These are phyloP conservation scores for Pilaira anomala DNA, from an alignment of 192 early-diverging fungal genomes.

Conservation along the genomic window DNA sequence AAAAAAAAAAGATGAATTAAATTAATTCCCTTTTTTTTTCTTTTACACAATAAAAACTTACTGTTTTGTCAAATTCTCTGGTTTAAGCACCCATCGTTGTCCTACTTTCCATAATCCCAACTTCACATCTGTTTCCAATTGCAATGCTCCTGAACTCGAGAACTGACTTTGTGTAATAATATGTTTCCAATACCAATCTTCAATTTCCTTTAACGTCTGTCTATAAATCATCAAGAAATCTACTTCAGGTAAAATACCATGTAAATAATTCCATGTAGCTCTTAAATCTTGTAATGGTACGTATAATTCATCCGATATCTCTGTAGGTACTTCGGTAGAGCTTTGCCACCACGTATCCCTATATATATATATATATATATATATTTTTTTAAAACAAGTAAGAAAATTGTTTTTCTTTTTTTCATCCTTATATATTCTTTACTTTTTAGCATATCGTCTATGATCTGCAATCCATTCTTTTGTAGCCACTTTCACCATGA, in stretches of 20 bases:
- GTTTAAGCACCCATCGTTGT: slow-evolving; percentile 43
- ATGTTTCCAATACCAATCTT: slow-evolving; percentile 53
- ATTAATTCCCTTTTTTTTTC: too few species aligned
- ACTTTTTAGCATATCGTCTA: slow-evolving; percentile 45
- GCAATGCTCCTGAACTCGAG: slow-evolving; percentile 43
- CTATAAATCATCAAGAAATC: slow-evolving; percentile 40
- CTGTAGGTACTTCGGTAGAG: slow-evolving; percentile 20
- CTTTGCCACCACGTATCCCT: slow-evolving; percentile 50
- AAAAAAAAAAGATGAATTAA: neutral
- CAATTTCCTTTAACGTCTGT: slow-evolving; percentile 42
- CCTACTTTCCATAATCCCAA: slow-evolving; percentile 46
- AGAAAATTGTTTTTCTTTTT: neutral
- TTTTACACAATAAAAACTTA: slow-evolving; percentile 21
- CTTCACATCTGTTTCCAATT: slow-evolving; percentile 44
- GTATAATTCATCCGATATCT: slow-evolving; percentile 52
- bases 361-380: neutral
- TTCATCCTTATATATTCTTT: slow-evolving; percentile 1
- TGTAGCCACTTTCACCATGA: slow-evolving; percentile 42
- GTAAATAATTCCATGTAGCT: slow-evolving; percentile 38
- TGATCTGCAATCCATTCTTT: slow-evolving; percentile 45
- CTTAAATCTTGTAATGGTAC: slow-evolving; percentile 43
- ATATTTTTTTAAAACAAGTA: neutral
- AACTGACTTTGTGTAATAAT: slow-evolving; percentile 53
- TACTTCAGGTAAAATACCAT: slow-evolving; percentile 29
- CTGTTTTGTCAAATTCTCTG: slow-evolving; percentile 50